phyloP scores from a whole-genome alignment of 768 basidiomycete species.

The Tricholoma hemisulphureum region DNA sequence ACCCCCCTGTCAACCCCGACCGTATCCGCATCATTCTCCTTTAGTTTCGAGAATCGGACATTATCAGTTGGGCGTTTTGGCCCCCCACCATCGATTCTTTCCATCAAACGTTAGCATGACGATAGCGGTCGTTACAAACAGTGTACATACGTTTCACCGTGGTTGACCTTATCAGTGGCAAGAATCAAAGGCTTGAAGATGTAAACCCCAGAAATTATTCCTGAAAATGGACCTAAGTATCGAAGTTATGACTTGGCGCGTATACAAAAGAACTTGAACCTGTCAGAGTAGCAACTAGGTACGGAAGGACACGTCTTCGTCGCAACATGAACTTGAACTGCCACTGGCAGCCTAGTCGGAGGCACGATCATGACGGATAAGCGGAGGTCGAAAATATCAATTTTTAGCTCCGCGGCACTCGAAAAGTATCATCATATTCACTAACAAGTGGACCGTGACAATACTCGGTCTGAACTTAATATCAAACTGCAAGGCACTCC shows the following conservation, averaged over 20 bases:
- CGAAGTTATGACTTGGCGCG: background rate
- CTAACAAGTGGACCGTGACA: too few relatives aligned
- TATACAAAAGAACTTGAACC: constrained; percentile 38
- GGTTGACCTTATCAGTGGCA: constrained; percentile 16
- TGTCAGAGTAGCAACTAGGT: constrained; percentile 53
- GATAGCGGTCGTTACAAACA: background rate
- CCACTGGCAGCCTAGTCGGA: background rate
- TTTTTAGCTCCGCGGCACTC: background rate
- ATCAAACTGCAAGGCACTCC: background rate
- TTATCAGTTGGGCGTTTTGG: background rate
- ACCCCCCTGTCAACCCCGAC: constrained; percentile 3
- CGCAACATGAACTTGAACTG: constrained; percentile 13
- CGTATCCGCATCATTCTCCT: background rate
- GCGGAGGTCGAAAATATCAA: background rate
- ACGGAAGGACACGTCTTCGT: constrained; percentile 44
- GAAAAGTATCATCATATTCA: background rate
- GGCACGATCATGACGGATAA: constrained; percentile 15
- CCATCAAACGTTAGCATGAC: constrained; percentile 6
- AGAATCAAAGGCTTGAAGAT: constrained; percentile 57
- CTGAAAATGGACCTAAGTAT: constrained; percentile 30
- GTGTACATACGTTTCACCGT: constrained; percentile 12
- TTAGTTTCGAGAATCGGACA: background rate
- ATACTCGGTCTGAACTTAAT: background rate
- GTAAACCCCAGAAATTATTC: constrained; percentile 61
- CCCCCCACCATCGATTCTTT: constrained; percentile 6